These are phyloP conservation scores for Plasmodium vivax DNA, from an alignment of 169 alveolate genomes.

Conservation along the genomic window DNA sequence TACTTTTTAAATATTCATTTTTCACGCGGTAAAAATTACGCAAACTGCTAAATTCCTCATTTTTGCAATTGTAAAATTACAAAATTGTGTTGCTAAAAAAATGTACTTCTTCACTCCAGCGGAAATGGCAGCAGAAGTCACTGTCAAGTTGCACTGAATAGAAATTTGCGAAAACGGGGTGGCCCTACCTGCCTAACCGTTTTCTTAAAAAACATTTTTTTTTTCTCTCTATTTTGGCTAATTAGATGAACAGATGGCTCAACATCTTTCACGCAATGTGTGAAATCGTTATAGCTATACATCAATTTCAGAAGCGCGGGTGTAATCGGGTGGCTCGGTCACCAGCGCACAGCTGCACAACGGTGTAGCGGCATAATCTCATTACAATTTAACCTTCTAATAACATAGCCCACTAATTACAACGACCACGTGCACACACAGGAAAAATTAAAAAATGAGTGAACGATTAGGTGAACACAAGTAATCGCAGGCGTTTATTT, in stretches of 20 bases:
- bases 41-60: background rate
- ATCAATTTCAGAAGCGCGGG: background rate
- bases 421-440: background rate
- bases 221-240: background rate
- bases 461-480: background rate
- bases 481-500: background rate
- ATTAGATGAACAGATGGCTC: background rate
- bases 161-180: background rate
- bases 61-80: background rate
- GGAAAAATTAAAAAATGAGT: background rate
- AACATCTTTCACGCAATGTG: background rate
- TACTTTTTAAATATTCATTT: background rate
- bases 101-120: background rate
- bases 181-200: background rate
- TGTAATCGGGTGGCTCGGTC: background rate
- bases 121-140: background rate
- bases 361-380: background rate
- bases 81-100: background rate
- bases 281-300: background rate
- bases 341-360: background rate
- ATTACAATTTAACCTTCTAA: background rate
- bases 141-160: background rate
- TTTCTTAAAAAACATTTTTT: background rate
- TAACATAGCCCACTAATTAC: background rate
- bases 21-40: background rate